Evolutionary conservation across 495 filamentous ascomycete genomes (phyloP).

Genomic region (Cudoniella acicularis): DNA sequence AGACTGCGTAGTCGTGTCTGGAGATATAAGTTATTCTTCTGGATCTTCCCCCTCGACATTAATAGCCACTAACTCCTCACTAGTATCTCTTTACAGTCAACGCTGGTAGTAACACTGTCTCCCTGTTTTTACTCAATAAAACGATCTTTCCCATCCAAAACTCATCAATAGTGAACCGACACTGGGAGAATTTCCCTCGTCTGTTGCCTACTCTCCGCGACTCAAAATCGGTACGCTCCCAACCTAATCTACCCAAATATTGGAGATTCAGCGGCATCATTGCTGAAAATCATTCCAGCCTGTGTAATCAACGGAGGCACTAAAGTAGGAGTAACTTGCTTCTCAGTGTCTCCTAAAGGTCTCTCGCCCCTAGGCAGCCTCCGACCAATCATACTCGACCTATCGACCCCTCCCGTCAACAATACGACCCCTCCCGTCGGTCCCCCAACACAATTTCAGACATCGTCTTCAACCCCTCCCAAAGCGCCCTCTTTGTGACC

Average conservation of each 20-base stretch:
- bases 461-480: slow-evolving; percentile 30
- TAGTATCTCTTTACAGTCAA: slow-evolving; percentile 33
- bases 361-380: slow-evolving; percentile 19
- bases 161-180: slow-evolving; percentile 24
- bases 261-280: no score
- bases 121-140: slow-evolving; percentile 27
- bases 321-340: slow-evolving; percentile 27
- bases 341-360: slow-evolving; percentile 19
- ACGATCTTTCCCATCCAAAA: slow-evolving; percentile 14
- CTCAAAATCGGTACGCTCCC: slow-evolving; percentile 15
- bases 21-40: slow-evolving; percentile 14
- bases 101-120: slow-evolving; percentile 30
- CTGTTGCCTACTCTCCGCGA: slow-evolving; percentile 28
- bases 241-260: neutral
- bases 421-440: slow-evolving; percentile 24
- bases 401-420: slow-evolving; percentile 25
- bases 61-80: neutral
- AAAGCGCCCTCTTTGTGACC: slow-evolving; percentile 26
- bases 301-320: slow-evolving; percentile 29
- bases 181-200: slow-evolving; percentile 28
- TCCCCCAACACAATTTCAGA: slow-evolving; percentile 24
- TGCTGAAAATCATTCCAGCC: slow-evolving; percentile 18
- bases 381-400: slow-evolving; percentile 22
- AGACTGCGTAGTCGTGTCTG: slow-evolving; percentile 26
- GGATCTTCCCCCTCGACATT: neutral